These are phyloP conservation scores for Tolypocladium pustulatum DNA, from an alignment of 2,329 filamentous ascomycete species.

Conservation along the genomic window DNA sequence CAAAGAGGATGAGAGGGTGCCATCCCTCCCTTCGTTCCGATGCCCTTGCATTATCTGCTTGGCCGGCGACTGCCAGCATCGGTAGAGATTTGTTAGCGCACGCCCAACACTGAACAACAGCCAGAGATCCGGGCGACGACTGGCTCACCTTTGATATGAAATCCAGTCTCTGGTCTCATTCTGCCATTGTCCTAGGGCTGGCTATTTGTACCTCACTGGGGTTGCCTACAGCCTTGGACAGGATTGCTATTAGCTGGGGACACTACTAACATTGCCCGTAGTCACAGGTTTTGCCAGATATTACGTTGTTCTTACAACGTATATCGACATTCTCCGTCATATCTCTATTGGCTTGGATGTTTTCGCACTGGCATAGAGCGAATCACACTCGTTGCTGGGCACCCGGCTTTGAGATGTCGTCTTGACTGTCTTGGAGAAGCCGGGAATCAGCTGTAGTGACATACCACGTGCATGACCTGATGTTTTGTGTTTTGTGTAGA, in stretches of 20 bases:
- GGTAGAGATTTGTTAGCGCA: neutral
- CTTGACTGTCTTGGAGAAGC: slow-evolving; percentile 40
- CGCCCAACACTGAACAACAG: neutral
- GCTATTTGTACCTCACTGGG: neutral
- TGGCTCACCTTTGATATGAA: no score
- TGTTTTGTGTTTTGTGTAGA: neutral
- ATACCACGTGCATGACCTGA: slow-evolving; percentile 16
- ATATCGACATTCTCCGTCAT: slow-evolving; percentile 39
- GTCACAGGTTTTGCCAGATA: slow-evolving; percentile 21
- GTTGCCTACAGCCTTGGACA: neutral
- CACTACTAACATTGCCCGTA: neutral
- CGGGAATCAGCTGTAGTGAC: slow-evolving; percentile 52
- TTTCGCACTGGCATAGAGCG: slow-evolving; percentile 47
- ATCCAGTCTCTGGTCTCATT: no score
- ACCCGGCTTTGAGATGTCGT: slow-evolving; percentile 45
- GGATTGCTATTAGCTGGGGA: neutral
- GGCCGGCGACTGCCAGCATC: neutral
- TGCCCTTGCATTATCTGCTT: neutral
- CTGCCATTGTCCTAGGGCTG: neutral
- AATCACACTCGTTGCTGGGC: slow-evolving; percentile 43
- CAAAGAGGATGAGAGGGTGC: no score
- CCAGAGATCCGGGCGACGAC: neutral
- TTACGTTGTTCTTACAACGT: slow-evolving; percentile 19
- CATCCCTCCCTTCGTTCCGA: neutral
- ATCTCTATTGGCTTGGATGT: slow-evolving; percentile 37